Conservation (phyloP, 2,329 filamentous ascomycete species). For the Cylindrodendrum hubeiense region DNA sequence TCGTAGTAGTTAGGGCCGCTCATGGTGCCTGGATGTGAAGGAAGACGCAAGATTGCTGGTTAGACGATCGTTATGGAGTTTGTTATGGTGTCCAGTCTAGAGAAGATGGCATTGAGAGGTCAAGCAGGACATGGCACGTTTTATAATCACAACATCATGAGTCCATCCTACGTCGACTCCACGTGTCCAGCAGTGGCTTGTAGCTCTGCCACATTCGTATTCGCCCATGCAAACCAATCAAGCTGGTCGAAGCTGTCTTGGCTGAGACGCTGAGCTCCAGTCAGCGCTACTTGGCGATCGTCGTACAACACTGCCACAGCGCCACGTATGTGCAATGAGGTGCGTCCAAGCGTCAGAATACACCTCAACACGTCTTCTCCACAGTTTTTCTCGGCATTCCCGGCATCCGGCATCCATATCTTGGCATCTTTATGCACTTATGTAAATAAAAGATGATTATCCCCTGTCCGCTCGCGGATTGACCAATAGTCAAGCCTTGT, state of each 20-base stretch:
- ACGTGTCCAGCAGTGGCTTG: slow-evolving; percentile 18
- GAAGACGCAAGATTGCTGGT: neutral
- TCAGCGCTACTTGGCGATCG: slow-evolving; percentile 11
- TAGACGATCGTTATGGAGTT: neutral
- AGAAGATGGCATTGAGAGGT: neutral
- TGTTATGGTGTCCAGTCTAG: neutral
- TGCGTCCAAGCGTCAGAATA: neutral
- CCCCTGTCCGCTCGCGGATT: too few species aligned
- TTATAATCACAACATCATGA: neutral
- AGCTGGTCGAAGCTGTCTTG: neutral
- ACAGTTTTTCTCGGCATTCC: neutral
- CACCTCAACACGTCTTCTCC: neutral
- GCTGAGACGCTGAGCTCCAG: slow-evolving; percentile 17
- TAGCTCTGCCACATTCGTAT: slow-evolving; percentile 9
- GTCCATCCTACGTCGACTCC: slow-evolving; percentile 8
- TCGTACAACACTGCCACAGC: slow-evolving; percentile 5
- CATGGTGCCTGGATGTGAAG: neutral
- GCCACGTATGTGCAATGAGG: slow-evolving; percentile 10
- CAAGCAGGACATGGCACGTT: neutral
- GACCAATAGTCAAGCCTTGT: too few species aligned
- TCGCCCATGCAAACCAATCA: slow-evolving; percentile 14
- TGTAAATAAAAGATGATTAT: too few species aligned
- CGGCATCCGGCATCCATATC: neutral
- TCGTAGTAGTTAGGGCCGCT: neutral
- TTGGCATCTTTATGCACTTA: neutral